Evolutionary conservation across 345 rosid species (phyloP).

Genomic region (Geranium rotundifolium): DNA sequence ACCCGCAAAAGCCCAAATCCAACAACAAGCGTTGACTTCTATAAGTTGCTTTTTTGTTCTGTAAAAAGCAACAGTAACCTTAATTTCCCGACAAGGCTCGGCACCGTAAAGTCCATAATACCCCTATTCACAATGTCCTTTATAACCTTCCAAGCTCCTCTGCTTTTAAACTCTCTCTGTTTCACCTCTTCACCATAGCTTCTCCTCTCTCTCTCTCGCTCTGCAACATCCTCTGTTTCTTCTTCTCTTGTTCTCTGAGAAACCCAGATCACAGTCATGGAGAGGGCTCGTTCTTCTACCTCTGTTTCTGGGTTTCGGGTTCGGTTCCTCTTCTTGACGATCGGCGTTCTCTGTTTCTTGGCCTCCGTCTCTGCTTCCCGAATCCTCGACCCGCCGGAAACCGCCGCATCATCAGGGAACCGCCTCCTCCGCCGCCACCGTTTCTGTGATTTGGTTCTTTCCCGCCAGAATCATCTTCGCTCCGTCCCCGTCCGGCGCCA

Average conservation of each 20-base stretch:
- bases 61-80: not conserved
- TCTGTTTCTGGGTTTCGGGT: not conserved
- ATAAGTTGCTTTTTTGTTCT: not conserved
- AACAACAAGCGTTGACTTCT: not conserved
- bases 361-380: not conserved
- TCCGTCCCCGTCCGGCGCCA: slow-evolving; percentile 31
- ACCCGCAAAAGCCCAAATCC: not conserved
- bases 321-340: slow-evolving; percentile 1
- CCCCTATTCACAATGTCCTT: not conserved
- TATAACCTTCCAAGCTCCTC: too few species aligned
- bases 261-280: too few species aligned
- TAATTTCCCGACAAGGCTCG: not conserved
- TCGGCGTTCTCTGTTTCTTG: slow-evolving; percentile 3
- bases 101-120: not conserved
- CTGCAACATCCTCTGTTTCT: not conserved
- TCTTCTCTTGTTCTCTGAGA: too few species aligned
- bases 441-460: slow-evolving; percentile 25
- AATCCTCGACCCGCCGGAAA: not conserved
- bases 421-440: slow-evolving; percentile 7
- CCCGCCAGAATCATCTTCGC: slow-evolving; percentile 13
- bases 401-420: slow-evolving; percentile 10
- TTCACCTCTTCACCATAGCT: not conserved
- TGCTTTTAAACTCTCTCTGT: slow-evolving; percentile 14
- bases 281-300: too few species aligned
- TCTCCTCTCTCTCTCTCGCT: not conserved